phyloP scores from a whole-genome alignment of 192 early-diverging fungal species.

The Mortierella hygrophila region DNA sequence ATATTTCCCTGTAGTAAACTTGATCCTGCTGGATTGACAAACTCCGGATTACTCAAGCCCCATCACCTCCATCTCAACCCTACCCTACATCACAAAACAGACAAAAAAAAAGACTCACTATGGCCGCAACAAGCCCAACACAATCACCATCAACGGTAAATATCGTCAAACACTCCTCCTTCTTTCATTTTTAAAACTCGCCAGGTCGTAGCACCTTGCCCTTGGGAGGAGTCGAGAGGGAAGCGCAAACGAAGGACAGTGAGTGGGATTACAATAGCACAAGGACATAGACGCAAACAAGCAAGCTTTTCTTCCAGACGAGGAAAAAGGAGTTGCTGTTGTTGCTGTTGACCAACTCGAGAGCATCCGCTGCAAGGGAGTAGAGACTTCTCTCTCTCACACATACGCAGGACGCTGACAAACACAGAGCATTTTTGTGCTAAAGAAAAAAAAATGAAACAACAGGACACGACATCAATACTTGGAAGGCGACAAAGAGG shows the following conservation, averaged over 20 bases:
- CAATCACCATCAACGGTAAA: conserved; percentile 3
- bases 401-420: no score
- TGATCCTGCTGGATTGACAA: conserved; percentile 7
- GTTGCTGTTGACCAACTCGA: no score
- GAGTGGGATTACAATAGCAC: no score
- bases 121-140: conserved; percentile 30
- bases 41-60: background rate
- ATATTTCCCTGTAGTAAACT: background rate
- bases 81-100: background rate
- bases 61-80: background rate
- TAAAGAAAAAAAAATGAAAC: background rate
- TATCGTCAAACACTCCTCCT: background rate
- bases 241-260: no score
- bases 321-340: no score
- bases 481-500: background rate
- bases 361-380: no score
- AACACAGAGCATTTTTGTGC: background rate
- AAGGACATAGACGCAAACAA: no score
- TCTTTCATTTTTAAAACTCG: background rate
- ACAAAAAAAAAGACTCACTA: background rate
- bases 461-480: background rate
- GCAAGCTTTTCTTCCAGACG: no score
- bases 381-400: no score
- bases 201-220: no score
- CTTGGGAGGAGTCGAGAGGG: no score